Percentiles rank a stretch among this genome's conserved stretches.
These are phyloP conservation scores for Brasenia schreberi DNA, from an alignment of 164 flowering plant species.

Conservation along the genomic window DNA sequence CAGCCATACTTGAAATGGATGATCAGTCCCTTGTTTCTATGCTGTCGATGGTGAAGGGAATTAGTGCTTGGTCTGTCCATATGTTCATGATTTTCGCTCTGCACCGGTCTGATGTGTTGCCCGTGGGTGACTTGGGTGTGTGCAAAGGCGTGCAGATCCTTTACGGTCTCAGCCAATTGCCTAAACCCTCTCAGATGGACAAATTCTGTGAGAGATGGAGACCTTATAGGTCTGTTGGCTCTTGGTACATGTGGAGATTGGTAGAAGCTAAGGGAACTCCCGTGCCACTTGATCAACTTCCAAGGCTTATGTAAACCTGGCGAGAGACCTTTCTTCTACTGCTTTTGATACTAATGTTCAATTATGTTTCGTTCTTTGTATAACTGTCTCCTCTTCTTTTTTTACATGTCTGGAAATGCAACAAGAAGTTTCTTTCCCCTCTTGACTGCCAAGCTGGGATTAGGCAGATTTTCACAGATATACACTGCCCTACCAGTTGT, in stretches of 20 bases:
- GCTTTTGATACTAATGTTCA: too few species aligned
- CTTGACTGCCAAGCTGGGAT: too few species aligned
- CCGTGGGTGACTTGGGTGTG: slow-evolving; percentile 70
- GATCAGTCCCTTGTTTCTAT: slow-evolving; percentile 80
- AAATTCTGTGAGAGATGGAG: slow-evolving; percentile 86
- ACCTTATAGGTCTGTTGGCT: slow-evolving; percentile 83
- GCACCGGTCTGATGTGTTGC: slow-evolving; percentile 90
- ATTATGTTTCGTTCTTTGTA: too few species aligned
- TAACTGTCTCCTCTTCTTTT: too few species aligned
- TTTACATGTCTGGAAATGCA: too few species aligned
- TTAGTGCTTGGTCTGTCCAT: slow-evolving; percentile 95
- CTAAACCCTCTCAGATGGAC: slow-evolving; percentile 94
- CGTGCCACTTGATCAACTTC: slow-evolving; percentile 16
- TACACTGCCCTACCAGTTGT: too few species aligned
- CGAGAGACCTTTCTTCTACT: too few species aligned
- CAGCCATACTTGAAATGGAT: slow-evolving; percentile 68
- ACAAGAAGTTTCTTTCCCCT: too few species aligned
- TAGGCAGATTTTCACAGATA: too few species aligned
- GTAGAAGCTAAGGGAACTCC: slow-evolving; percentile 53
- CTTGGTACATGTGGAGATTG: slow-evolving; percentile 94
- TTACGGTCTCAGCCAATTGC: slow-evolving; percentile 58
- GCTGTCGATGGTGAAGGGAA: slow-evolving; percentile 98
- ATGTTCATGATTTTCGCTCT: slow-evolving; percentile 97
- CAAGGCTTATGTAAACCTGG: neutral
- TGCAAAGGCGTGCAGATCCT: slow-evolving; percentile 82